phyloP scores from a whole-genome alignment of 306 rosid genomes.

The Acacia melanoxylon region DNA sequence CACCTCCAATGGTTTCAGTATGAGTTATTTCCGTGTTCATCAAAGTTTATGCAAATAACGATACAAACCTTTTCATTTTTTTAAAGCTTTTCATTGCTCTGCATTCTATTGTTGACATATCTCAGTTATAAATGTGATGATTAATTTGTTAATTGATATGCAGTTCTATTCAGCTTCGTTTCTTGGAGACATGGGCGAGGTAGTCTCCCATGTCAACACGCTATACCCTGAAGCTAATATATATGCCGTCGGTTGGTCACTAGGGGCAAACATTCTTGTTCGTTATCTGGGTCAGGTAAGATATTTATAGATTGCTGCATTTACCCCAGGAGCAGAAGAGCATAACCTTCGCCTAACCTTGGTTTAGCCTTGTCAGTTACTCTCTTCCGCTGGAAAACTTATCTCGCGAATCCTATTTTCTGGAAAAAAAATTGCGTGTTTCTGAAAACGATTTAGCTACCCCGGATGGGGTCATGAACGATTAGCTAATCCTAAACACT shows the following conservation, averaged over 20 bases:
- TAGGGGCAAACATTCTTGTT: conserved; percentile 95
- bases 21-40: neutral
- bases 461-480: no score
- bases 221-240: conserved; percentile 80
- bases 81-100: neutral
- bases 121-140: neutral
- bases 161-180: conserved; percentile 98
- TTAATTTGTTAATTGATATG: conserved; percentile 39
- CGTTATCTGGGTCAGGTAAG: conserved; percentile 86
- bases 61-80: no score
- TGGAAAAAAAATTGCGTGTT: neutral
- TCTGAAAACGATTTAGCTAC: no score
- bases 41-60: neutral
- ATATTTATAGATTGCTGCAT: neutral
- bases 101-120: neutral
- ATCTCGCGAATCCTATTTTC: no score
- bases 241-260: conserved; percentile 94
- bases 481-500: neutral
- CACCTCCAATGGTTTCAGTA: no score
- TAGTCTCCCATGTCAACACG: conserved; percentile 67
- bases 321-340: neutral
- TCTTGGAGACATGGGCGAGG: conserved; percentile 84
- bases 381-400: neutral
- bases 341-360: neutral
- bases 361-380: neutral